Conservation (phyloP, 2,329 filamentous ascomycete species). For the Salinomyces thailandicus region DNA sequence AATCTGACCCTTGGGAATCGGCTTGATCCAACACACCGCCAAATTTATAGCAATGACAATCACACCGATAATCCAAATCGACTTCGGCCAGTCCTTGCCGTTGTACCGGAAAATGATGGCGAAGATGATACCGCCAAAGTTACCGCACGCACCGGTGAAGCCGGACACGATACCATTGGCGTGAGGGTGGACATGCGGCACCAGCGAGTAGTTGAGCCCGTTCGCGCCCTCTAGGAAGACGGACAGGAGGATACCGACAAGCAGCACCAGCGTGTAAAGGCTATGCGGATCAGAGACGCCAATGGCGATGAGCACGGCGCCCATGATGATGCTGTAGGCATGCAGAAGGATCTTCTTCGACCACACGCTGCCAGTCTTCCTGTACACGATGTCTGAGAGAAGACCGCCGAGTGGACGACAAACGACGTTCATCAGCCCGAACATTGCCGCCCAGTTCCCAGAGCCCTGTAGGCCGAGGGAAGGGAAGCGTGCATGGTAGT, state of each 20-base stretch:
- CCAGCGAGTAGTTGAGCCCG: conserved; percentile 74
- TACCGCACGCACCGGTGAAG: conserved; percentile 67
- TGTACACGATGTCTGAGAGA: conserved; percentile 47
- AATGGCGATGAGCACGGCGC: conserved; percentile 52
- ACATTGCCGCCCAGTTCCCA: conserved; percentile 59
- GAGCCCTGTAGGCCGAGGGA: conserved; percentile 43
- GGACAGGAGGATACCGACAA: conserved; percentile 64
- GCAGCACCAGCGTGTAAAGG: conserved; percentile 59
- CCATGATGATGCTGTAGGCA: conserved; percentile 45
- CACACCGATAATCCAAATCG: conserved; percentile 73
- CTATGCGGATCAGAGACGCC: conserved; percentile 53
- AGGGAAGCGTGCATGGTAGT: conserved; percentile 47
- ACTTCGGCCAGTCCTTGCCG: conserved; percentile 55
- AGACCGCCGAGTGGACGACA: conserved; percentile 58
- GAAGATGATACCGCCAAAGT: conserved; percentile 76
- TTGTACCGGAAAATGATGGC: conserved; percentile 73
- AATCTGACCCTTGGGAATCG: conserved; percentile 45
- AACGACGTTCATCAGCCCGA: conserved; percentile 61
- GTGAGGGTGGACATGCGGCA: conserved; percentile 74
- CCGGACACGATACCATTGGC: conserved; percentile 75
- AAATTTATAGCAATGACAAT: conserved; percentile 63
- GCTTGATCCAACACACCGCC: conserved; percentile 52
- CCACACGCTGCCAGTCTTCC: conserved; percentile 44
- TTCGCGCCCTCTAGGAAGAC: conserved; percentile 79
- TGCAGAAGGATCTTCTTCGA: conserved; percentile 54